Conservation (phyloP, 345 rosid genomes). For the Heritiera littoralis region DNA sequence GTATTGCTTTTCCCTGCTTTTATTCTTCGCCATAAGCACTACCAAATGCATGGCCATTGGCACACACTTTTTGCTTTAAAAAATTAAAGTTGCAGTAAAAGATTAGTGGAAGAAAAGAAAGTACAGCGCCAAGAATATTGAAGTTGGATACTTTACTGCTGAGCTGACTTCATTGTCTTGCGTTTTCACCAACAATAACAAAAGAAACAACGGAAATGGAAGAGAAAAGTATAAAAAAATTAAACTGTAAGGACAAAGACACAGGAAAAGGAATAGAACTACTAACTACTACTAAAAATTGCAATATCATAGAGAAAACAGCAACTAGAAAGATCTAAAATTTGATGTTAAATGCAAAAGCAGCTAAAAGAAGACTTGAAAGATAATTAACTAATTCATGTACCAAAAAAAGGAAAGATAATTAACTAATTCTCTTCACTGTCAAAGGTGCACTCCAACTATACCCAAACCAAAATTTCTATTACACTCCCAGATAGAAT, state of each 20-base stretch:
- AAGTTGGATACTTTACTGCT: not conserved
- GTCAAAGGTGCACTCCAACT: constrained; percentile 1
- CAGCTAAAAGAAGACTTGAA: not conserved
- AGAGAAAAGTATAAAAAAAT: not conserved
- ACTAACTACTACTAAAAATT: constrained; percentile 3
- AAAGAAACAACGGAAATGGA: not conserved
- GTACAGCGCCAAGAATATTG: not conserved
- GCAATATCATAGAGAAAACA: not conserved
- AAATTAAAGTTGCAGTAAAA: not conserved
- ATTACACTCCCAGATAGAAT: constrained; percentile 32
- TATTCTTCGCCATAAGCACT: not conserved
- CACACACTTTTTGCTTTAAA: not conserved
- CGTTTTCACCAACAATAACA: not conserved
- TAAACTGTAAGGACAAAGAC: not conserved
- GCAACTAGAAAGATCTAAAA: not conserved
- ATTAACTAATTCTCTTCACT: not conserved
- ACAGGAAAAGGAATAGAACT: not conserved
- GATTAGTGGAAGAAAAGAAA: not conserved
- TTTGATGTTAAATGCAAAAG: not conserved
- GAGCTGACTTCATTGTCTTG: not conserved
- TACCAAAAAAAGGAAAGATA: not conserved
- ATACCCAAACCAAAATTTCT: constrained; percentile 4
- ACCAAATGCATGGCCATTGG: not conserved
- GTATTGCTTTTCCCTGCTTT: not conserved
- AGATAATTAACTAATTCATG: not conserved